Percentiles rank a stretch among this genome's conserved stretches.
Conservation (phyloP, 2,329 filamentous ascomycete species). For the Ilyonectria mors-panacis region DNA sequence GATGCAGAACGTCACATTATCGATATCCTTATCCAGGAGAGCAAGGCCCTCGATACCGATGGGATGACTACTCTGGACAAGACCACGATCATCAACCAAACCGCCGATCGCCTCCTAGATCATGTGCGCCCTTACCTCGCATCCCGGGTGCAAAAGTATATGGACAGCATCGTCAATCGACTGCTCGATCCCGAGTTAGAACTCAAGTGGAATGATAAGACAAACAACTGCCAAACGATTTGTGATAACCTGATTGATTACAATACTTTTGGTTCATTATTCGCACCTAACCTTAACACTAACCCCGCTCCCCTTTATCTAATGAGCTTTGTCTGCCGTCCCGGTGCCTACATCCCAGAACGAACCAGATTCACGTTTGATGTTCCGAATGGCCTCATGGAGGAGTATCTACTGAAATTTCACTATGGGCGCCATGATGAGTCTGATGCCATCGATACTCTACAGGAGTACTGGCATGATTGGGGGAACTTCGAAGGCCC, state of each 20-base stretch:
- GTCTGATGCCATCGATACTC: conserved; percentile 59
- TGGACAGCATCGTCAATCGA: conserved; percentile 49
- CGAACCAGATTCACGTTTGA: conserved; percentile 52
- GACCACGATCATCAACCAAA: not conserved
- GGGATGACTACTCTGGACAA: conserved; percentile 26
- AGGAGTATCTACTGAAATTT: conserved; percentile 60
- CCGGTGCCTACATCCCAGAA: conserved; percentile 45
- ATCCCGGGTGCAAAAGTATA: conserved; percentile 47
- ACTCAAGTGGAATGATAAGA: conserved; percentile 50
- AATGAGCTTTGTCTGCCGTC: conserved; percentile 58
- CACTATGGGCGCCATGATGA: conserved; percentile 56
- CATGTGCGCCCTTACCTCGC: conserved; percentile 45
- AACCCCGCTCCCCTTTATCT: conserved; percentile 47
- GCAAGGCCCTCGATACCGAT: conserved; percentile 41
- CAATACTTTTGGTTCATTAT: conserved; percentile 35
- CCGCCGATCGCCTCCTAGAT: conserved; percentile 18
- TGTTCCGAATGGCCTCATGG: conserved; percentile 57
- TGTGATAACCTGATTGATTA: conserved; percentile 54
- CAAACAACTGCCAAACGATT: conserved; percentile 58
- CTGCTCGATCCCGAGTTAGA: conserved; percentile 47
- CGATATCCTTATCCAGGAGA: conserved; percentile 44
- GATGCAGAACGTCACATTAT: conserved; percentile 49
- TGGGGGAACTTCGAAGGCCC: conserved; percentile 58
- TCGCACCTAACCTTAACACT: conserved; percentile 46
- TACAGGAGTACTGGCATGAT: conserved; percentile 63